phyloP scores from a whole-genome alignment of 805 yeast genomes.

The Starmerella etchellsii region DNA sequence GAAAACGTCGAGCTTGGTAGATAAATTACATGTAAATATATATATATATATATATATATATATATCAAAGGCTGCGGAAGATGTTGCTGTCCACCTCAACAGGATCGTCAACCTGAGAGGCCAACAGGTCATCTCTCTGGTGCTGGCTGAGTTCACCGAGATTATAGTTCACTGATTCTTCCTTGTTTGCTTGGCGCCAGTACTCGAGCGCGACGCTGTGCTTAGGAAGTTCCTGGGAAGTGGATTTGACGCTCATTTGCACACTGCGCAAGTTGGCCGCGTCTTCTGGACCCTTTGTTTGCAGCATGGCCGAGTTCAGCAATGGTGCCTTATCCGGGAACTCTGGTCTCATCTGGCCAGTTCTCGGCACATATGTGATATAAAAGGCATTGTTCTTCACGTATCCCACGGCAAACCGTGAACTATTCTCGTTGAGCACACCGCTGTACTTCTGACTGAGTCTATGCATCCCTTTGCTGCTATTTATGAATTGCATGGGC shows the following conservation, averaged over 20 bases:
- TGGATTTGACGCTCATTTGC: constrained; percentile 61
- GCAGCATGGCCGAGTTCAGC: constrained; percentile 6
- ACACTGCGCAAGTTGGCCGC: constrained; percentile 40
- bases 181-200: constrained; percentile 53
- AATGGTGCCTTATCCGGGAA: constrained; percentile 43
- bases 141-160: background rate
- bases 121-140: background rate
- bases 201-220: constrained; percentile 58
- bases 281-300: background rate
- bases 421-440: constrained; percentile 34
- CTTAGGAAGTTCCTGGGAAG: constrained; percentile 45
- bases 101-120: too few relatives aligned
- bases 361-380: constrained; percentile 49
- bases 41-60: background rate
- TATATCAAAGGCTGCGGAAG: too few relatives aligned
- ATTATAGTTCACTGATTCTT: constrained; percentile 28
- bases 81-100: too few relatives aligned
- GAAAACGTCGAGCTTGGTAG: constrained; percentile 28
- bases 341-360: constrained; percentile 69
- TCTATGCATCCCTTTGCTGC: constrained; percentile 7
- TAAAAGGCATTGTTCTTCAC: constrained; percentile 36
- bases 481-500: constrained; percentile 54
- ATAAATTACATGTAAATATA: background rate
- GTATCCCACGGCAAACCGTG: constrained; percentile 29
- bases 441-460: constrained; percentile 55